Evolutionary conservation across 163 green algal genomes (phyloP).

Genomic region (Chlamydomonas reinhardtii): DNA sequence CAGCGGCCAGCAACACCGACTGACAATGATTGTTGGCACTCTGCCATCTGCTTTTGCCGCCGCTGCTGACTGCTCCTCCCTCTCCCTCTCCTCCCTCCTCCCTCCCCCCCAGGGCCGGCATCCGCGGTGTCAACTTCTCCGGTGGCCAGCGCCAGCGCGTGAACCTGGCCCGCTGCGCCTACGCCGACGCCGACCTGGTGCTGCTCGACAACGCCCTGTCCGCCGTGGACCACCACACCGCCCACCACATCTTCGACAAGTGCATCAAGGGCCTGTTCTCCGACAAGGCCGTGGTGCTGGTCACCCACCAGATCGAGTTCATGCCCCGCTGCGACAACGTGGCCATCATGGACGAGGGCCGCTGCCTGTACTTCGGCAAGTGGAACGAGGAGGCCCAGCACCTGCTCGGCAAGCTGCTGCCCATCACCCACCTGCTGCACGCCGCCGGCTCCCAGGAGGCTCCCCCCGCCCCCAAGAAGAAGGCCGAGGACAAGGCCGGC

Average conservation of each 20-base stretch:
- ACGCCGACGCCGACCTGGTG: slow-evolving; percentile 66
- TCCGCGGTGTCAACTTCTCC: slow-evolving; percentile 76
- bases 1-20: too few species aligned
- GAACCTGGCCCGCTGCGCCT: slow-evolving; percentile 69
- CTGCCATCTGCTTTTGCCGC: too few species aligned
- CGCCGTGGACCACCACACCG: slow-evolving; percentile 75
- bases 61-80: too few species aligned
- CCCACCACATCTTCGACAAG: slow-evolving; percentile 72
- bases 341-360: slow-evolving; percentile 69
- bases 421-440: slow-evolving; percentile 69
- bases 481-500: slow-evolving; percentile 47
- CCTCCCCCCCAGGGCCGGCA: slow-evolving; percentile 63
- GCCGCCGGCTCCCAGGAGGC: slow-evolving; percentile 66
- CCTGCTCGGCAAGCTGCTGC: slow-evolving; percentile 68
- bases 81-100: too few species aligned
- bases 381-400: slow-evolving; percentile 58
- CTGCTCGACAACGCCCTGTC: slow-evolving; percentile 75
- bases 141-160: slow-evolving; percentile 80
- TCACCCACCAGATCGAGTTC: slow-evolving; percentile 70
- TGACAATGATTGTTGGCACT: too few species aligned
- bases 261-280: slow-evolving; percentile 65
- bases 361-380: slow-evolving; percentile 69
- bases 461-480: slow-evolving; percentile 57
- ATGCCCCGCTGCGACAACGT: slow-evolving; percentile 66
- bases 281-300: slow-evolving; percentile 70